Base-by-base conservation (phyloP, 805 yeast species). In the Diddensiella santjacobensis region DNA sequence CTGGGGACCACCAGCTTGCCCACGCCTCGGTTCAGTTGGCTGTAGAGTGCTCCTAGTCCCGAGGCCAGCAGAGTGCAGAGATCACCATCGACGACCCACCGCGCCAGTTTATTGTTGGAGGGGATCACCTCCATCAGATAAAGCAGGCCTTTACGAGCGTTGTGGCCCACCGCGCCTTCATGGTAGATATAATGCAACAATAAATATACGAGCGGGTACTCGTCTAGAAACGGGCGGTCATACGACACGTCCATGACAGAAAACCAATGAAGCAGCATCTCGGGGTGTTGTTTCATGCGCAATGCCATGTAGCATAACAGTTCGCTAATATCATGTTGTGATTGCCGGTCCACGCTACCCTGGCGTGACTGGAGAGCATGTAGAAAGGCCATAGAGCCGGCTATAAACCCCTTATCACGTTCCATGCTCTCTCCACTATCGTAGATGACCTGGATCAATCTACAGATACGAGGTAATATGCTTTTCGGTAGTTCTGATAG, bases 51-150 rank as follows among this genome's bases (percentile, higher is more conserved):
- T 3, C 64, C 62, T n/a, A 63, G 48, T 2, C 65, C 63, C 4
- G 66, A 62, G 1, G 61, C 63, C 48, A 63, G 47, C 22, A 63
- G 49, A 4, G 64, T 58, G 11, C 59, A 56, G 36, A 60, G 52
- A 44, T 62, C 64, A 29, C 63, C 52, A 4, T 48, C 42, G 8
- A 59, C 15, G 10, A 59, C 47, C 66, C 66, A 62, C 5, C 40
- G 26, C 36, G 54, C 63, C 5, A 62, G 48, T 20, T 46, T 44
- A 10, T 54, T 48, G 3, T 51, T 51, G 2, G 48, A 42, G 4
- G 55, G 47, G 2, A 59, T 54, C 4, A 49, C 46, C 29, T 59
- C 63, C 3, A 63, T 46, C 22, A 63, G 48, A 35, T 53, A 56
- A 4, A 62, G 48, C 15, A 62, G 30, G 10, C 62, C 65, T 3